Conservation (phyloP, 1,284 basidiomycete genomes). For the Papiliotrema fonsecae region DNA sequence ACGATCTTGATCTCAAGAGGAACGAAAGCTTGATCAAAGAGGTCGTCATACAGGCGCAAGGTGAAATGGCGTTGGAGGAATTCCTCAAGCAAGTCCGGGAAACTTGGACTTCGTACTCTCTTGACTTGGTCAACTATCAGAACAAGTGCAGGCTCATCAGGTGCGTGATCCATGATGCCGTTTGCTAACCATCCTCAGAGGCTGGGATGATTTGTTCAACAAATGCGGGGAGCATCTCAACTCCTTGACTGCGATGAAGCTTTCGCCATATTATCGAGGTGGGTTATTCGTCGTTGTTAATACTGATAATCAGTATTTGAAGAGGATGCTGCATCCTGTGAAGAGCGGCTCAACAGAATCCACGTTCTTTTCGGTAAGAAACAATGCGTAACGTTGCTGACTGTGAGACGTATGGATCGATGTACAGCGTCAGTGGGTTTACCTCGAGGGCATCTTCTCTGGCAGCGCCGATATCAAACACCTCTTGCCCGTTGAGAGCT, state of each 20-base stretch:
- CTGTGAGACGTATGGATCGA: slow-evolving; percentile 92
- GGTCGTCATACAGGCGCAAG: slow-evolving; percentile 94
- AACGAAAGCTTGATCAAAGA: slow-evolving; percentile 90
- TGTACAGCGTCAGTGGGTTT: slow-evolving; percentile 99
- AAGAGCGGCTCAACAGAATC: slow-evolving; percentile 89
- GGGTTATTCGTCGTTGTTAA: slow-evolving; percentile 10
- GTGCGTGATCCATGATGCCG: slow-evolving; percentile 45
- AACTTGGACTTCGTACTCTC: slow-evolving; percentile 90
- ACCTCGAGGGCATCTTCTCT: slow-evolving; percentile 98
- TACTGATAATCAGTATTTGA: slow-evolving; percentile 66
- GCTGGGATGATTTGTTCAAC: slow-evolving; percentile 96
- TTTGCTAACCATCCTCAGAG: slow-evolving; percentile 51
- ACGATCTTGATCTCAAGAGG: slow-evolving; percentile 91
- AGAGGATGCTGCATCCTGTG: slow-evolving; percentile 89
- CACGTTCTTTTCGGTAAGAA: slow-evolving; percentile 85
- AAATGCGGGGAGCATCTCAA: slow-evolving; percentile 96
- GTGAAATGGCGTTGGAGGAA: slow-evolving; percentile 94
- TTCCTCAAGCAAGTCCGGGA: slow-evolving; percentile 95
- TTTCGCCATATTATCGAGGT: slow-evolving; percentile 96
- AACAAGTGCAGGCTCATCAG: slow-evolving; percentile 95
- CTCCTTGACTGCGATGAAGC: slow-evolving; percentile 92
- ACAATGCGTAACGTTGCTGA: background rate
- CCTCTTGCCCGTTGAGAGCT: slow-evolving; percentile 91
- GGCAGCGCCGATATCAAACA: slow-evolving; percentile 98
- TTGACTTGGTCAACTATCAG: slow-evolving; percentile 97